Base-by-base conservation (phyloP, 2,329 filamentous ascomycete species). In the Phaeosphaeria sp. region DNA sequence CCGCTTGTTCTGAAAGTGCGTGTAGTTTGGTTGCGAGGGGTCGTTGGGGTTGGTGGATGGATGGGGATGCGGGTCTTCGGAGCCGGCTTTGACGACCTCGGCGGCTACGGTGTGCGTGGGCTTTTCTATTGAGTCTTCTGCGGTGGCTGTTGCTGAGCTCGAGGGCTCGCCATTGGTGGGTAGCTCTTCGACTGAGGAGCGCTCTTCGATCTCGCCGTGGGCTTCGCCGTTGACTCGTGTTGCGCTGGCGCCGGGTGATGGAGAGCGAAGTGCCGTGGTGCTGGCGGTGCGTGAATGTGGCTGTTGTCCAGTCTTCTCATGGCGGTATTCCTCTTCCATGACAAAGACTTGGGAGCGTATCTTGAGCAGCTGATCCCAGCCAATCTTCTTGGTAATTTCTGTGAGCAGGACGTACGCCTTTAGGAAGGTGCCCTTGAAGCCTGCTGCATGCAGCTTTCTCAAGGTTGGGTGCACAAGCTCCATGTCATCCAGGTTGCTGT, bases 291-390 rank as follows among this genome's bases (percentile, higher is more conserved):
- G 87, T 69, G 88, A 89, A 63, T 73, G 63, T 18, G 66, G 55
- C 43, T 63, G 58, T 43, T 63, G 63, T 6, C 72, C 58, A 78
- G 77, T 58, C 77, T 91, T 92, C 79, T 98, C 95, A 55, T 89
- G 90, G 49, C 95, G 88, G 75, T 99, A 99, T 77, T 99, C 95
- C 72, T 99, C 95, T 76, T 99, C 95, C 95, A 99, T 99, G 49
- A 99, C 95, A 69, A 99, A 99, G 1, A 99, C 95, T 62, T 94
- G 93, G 80, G 94, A 98, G 66, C 95, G 87, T 71, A 96, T 97
- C 78, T 92, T 96, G 51, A 99, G 82, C 21, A 99, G 84, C 73
- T 97, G 92, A 69, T 99, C 95, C 95, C 95, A 99, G 41, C 95
- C 95, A 68, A 99, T 97, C 78, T 95, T 94, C 60, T 92, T 90